Evolutionary conservation across 441 rosid genomes (phyloP).

Genomic region (Erodium texanum): DNA sequence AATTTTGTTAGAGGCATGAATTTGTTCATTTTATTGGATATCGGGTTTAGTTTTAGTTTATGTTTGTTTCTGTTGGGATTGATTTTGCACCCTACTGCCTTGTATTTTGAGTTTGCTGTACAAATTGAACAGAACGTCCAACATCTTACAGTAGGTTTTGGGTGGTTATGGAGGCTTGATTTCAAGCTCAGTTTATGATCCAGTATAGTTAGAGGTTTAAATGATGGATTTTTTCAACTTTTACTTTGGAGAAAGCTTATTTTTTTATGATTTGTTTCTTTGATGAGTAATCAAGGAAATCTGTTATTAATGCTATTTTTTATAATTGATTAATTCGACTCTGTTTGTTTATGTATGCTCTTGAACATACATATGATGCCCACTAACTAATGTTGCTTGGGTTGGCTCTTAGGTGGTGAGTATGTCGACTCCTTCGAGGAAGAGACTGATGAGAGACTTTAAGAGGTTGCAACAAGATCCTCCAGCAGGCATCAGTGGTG

Average conservation of each 20-base stretch:
- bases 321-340: neutral
- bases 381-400: neutral
- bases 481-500: conserved; percentile 57
- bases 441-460: conserved; percentile 71
- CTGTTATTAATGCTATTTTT: neutral
- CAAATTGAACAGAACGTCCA: neutral
- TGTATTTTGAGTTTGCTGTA: neutral
- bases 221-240: neutral
- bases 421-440: conserved; percentile 58
- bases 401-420: conserved; percentile 6
- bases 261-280: neutral
- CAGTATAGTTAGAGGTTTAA: neutral
- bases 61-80: neutral
- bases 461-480: conserved; percentile 68
- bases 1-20: no score
- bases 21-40: neutral
- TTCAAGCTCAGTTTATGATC: no score
- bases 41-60: neutral
- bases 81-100: neutral
- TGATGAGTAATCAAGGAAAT: neutral
- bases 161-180: neutral
- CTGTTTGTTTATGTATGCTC: conserved; percentile 3
- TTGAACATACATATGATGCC: neutral
- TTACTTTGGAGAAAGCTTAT: neutral
- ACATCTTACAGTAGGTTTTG: neutral